Evolutionary conservation across 768 basidiomycete species (phyloP), one percentile per base, ranked within the genome.

Genomic region (Cyclocybe cylindracea): DNA sequence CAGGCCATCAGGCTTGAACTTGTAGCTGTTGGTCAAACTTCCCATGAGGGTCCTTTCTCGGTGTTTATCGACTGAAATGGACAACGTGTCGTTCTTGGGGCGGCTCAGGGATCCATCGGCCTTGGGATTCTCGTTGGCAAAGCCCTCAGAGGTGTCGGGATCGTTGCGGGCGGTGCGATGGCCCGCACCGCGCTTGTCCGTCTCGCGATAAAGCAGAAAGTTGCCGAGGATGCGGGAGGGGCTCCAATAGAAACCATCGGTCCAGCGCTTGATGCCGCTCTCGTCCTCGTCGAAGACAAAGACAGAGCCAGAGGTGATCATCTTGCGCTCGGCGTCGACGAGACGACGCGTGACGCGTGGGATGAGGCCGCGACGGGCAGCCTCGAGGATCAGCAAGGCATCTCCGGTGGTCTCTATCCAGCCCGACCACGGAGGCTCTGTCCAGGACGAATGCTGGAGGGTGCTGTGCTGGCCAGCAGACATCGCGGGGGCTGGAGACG

Each of bases 261-360:
- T 98, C 91, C 94, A 97, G 39, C 95, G 82, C 74, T 95, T 96
- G 75, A 98, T 98, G 24, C 94, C 94, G 63, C 91, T 93, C 72
- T 96, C 94, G 62, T 93, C 89, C 75, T 97, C 95, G 69, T 98
- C 93, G 64, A 97, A 98, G 58, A 97, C 95, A 62, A 98, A 98
- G 9, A 98, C 93, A 6, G 89, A 90, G 50, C 95, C 95, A 5
- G 87, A 90, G 13, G 86, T 86, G 66, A 98, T 94, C 87, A 96
- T 91, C 63, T 85, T 87, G 51, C 93, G 83, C 69, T 98, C 95
- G 32, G 89, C 81, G 66, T 97, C 95, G 55, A 94, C 91, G 45
- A 98, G 83, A 37, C 95, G 84, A 38, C 95, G 83, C 33, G 94
- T 95, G 18, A 98, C 91, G 51, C 93, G 80, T 7, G 94, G 94